Base-by-base conservation (phyloP, 2,329 filamentous ascomycete genomes). In the Teratosphaeria gauchensis region DNA sequence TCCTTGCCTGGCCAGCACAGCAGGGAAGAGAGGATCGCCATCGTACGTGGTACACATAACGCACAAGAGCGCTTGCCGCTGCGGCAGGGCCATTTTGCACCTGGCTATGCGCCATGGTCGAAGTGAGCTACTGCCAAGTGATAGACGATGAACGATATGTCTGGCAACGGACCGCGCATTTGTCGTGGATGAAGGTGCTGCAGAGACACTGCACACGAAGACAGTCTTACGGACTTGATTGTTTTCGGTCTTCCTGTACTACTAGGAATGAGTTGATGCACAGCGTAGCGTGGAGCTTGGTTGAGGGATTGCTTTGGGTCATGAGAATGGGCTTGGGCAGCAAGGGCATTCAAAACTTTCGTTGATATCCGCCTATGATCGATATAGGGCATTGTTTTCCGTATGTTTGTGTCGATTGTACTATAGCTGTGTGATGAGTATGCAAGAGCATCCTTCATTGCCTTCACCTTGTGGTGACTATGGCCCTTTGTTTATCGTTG, bases 251-350 rank as follows among this genome's bases (percentile, higher is more conserved):
- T 32, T 30, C 46, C 46, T 56, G 54, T 56, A 56, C 54, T 56
- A 56, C 24, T 56, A 56, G 54, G 24, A 19, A 56, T 35, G 54
- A 56, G 12, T 56, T 51, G 35, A 48, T 56, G 33, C 54, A 56
- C 54, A 51, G 54, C 38, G 54, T 48, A 48, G 42, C 42, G 42
- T 48, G 42, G 42, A 48, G 42, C 42, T 48, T n/a, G 42, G 42
- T 9, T 48, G 16, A 48, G 16, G 42, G 42, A 21, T 21, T 48
- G 42, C 16, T 21, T 21, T 48, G 42, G 3, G 19, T 8, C n/a
- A 48, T 48, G 24, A 28, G 24, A 4, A 28, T 42, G 35, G 35
- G 35, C 9, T 16, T 16, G 35, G 42, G 16, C 6, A 19, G 16
- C 16, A 21, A 19, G 7, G 42, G 16, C 5, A 21, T 19, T 9